phyloP scores from a whole-genome alignment of 225 moss, liverwort and hornwort genomes.

The Thuidium tamariscinum region DNA sequence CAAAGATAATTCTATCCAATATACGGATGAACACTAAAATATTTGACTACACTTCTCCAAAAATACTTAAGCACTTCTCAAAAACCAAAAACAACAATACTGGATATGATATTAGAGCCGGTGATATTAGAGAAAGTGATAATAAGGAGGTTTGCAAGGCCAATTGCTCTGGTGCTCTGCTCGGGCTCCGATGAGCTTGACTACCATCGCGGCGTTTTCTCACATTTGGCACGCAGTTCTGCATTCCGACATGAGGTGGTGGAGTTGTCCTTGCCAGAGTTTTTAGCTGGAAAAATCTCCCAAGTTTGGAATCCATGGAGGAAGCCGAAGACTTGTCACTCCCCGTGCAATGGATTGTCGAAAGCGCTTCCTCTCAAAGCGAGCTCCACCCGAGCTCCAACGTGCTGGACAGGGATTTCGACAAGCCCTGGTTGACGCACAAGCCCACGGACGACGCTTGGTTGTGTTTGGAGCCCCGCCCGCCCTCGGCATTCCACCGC shows the following conservation, averaged over 20 bases:
- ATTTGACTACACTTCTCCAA: too few species aligned
- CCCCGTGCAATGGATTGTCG: conserved; percentile 14
- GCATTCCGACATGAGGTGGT: neutral
- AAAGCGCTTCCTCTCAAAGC: conserved; percentile 9
- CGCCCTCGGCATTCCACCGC: conserved; percentile 17
- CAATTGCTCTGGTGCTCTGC: neutral
- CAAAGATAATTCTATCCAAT: too few species aligned
- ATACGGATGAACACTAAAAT: too few species aligned
- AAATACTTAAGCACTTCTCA: too few species aligned
- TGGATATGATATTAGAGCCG: neutral
- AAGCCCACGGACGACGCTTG: conserved; percentile 26
- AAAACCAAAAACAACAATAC: too few species aligned
- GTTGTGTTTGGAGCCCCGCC: conserved; percentile 24
- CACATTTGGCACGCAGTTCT: neutral
- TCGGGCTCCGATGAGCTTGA: too few species aligned
- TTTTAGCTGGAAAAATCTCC: neutral
- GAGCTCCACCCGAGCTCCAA: conserved; percentile 1
- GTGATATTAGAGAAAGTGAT: neutral
- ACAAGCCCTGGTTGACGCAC: conserved; percentile 23
- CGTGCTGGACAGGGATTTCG: neutral
- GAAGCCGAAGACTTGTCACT: neutral
- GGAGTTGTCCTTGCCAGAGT: neutral
- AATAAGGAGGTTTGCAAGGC: neutral
- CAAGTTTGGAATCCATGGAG: neutral
- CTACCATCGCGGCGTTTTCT: neutral